A percentile compares a stretch with the other conserved stretches of the same genome.
These are phyloP conservation scores for Halteria grandinella DNA, from an alignment of 73 alveolate species.

Conservation along the genomic window DNA sequence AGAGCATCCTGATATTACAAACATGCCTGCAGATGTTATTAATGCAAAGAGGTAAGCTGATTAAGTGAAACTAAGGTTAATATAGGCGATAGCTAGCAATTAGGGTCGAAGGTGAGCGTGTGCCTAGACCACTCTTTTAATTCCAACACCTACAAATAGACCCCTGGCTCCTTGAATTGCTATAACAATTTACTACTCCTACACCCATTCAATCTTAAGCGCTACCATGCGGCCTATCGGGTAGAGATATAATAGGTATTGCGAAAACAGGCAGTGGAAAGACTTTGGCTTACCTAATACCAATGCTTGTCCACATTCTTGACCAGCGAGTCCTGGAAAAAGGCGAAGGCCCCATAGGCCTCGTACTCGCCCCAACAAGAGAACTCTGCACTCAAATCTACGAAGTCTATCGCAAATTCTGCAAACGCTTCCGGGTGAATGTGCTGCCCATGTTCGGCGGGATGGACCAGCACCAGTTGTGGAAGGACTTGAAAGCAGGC, in stretches of 20 bases:
- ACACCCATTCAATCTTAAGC: slow-evolving; percentile 92
- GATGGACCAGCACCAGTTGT: slow-evolving; percentile 73
- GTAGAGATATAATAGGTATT: slow-evolving; percentile 94
- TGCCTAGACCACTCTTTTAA: slow-evolving; percentile 84
- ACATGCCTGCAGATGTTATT: slow-evolving; percentile 70
- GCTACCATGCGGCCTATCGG: slow-evolving; percentile 87
- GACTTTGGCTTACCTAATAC: slow-evolving; percentile 93
- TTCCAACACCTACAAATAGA: slow-evolving; percentile 61
- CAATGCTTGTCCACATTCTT: slow-evolving; percentile 91
- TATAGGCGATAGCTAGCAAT: slow-evolving; percentile 68
- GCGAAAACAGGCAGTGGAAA: slow-evolving; percentile 98
- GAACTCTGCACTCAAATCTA: slow-evolving; percentile 84
- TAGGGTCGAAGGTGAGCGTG: slow-evolving; percentile 78
- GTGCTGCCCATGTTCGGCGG: slow-evolving; percentile 92
- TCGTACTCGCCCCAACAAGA: slow-evolving; percentile 97
- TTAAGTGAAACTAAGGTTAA: background rate
- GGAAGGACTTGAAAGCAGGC: slow-evolving; percentile 84
- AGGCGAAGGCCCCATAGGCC: slow-evolving; percentile 91
- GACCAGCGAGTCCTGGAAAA: slow-evolving; percentile 78
- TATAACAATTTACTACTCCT: slow-evolving; percentile 72
- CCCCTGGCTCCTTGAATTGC: slow-evolving; percentile 30
- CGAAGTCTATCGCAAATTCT: slow-evolving; percentile 65
- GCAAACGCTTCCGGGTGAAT: slow-evolving; percentile 70
- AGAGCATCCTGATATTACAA: slow-evolving; percentile 88
- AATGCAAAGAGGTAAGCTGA: slow-evolving; percentile 68